Conservation (phyloP, 2,329 filamentous ascomycete species). For the Colletotrichum sp. region DNA sequence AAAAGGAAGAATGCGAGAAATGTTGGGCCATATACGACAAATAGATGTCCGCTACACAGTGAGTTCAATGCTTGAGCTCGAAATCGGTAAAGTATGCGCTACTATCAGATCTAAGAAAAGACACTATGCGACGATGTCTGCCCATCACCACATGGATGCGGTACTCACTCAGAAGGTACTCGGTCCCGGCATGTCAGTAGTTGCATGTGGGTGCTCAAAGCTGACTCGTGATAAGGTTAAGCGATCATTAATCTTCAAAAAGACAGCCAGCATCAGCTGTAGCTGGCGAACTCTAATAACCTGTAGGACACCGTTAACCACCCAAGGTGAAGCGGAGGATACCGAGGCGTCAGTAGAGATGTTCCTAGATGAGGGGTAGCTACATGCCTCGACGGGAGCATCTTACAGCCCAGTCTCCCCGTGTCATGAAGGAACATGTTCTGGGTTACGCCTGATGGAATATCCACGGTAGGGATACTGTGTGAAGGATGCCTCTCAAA, state of each 20-base stretch:
- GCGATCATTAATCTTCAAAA: background rate
- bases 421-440: background rate
- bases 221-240: background rate
- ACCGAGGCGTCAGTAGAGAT: background rate
- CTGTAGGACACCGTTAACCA: background rate
- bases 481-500: background rate
- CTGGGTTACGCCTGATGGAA: background rate
- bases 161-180: background rate
- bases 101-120: background rate
- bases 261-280: background rate
- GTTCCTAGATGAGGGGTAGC: background rate
- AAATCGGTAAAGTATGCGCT: background rate
- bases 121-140: background rate
- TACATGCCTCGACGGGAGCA: background rate
- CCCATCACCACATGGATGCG: background rate
- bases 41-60: background rate
- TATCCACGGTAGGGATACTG: background rate
- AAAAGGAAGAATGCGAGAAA: background rate
- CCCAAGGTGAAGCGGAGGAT: background rate
- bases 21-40: background rate
- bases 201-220: background rate
- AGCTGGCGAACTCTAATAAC: background rate
- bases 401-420: background rate
- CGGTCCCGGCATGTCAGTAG: background rate
- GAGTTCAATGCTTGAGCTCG: background rate